These are phyloP conservation scores for Pythium oligandrum DNA, from an alignment of 352 stramenopile species.

Conservation along the genomic window DNA sequence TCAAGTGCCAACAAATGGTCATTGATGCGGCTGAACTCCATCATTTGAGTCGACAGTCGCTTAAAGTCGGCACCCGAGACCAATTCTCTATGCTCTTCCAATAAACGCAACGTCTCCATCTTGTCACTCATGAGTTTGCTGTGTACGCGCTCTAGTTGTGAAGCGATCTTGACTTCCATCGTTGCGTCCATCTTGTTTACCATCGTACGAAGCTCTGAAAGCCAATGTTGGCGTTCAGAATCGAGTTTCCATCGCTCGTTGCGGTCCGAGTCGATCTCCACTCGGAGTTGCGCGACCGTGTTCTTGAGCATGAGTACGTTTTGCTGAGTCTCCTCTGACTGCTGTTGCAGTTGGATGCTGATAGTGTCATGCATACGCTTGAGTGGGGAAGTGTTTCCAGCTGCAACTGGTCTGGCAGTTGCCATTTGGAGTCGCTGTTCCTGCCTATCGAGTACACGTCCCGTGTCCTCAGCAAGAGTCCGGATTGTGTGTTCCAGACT, in stretches of 20 bases:
- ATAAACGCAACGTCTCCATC: conserved; percentile 36
- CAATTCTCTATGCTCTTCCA: conserved; percentile 54
- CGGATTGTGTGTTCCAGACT: conserved; percentile 27
- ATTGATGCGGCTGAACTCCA: conserved; percentile 48
- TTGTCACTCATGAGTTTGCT: conserved; percentile 42
- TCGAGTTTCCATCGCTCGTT: conserved; percentile 42
- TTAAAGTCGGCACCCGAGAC: conserved; percentile 40
- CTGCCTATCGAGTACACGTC: conserved; percentile 34
- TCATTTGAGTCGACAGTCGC: conserved; percentile 39
- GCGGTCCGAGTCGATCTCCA: conserved; percentile 51
- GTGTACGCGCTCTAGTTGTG: conserved; percentile 40
- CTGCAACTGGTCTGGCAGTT: too few relatives aligned
- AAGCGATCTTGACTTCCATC: conserved; percentile 34
- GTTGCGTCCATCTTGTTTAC: conserved; percentile 32
- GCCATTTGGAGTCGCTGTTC: conserved; percentile 25
- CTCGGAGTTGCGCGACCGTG: conserved; percentile 35
- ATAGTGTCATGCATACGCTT: too few relatives aligned
- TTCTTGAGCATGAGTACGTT: conserved; percentile 33
- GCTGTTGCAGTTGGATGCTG: conserved; percentile 21
- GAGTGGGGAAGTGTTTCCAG: too few relatives aligned
- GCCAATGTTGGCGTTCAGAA: conserved; percentile 26
- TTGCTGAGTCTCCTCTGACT: conserved; percentile 29
- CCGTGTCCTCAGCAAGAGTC: conserved; percentile 26
- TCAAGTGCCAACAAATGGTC: conserved; percentile 58
- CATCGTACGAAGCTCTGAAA: conserved; percentile 20